A percentile compares a stretch with the other conserved stretches of the same genome.
phyloP scores from a whole-genome alignment of 768 basidiomycete species.

The Boletus reticuloceps region DNA sequence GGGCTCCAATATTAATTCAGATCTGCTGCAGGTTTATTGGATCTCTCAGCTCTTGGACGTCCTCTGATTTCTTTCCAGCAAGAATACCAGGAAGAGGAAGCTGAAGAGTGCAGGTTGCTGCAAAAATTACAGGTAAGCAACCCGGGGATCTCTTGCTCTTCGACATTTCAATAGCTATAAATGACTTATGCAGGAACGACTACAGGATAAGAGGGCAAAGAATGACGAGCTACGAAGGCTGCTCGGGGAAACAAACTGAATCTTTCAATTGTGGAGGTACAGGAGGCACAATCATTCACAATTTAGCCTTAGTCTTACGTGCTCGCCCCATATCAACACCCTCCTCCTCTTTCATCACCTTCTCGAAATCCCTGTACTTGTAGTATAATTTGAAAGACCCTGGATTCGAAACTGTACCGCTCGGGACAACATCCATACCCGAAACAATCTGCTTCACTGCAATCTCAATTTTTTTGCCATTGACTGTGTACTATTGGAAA shows the following conservation, averaged over 20 bases:
- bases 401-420: slow-evolving; percentile 74
- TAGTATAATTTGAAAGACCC: slow-evolving; percentile 64
- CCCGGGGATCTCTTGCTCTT: not conserved
- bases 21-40: slow-evolving; percentile 1
- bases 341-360: slow-evolving; percentile 17
- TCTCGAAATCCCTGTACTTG: slow-evolving; percentile 54
- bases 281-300: slow-evolving; percentile 5
- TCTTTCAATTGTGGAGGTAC: not conserved
- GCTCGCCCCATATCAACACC: not conserved
- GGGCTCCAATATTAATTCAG: too few relatives aligned
- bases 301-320: slow-evolving; percentile 3
- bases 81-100: slow-evolving; percentile 11
- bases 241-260: slow-evolving; percentile 7
- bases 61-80: not conserved
- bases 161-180: not conserved
- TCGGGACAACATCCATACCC: slow-evolving; percentile 60
- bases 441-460: slow-evolving; percentile 77
- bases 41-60: too few relatives aligned
- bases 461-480: slow-evolving; percentile 78
- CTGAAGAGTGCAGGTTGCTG: slow-evolving; percentile 13
- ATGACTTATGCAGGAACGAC: not conserved
- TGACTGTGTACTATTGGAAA: slow-evolving; percentile 60
- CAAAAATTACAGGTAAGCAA: slow-evolving; percentile 9
- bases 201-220: slow-evolving; percentile 3
- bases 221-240: slow-evolving; percentile 12